Conservation (phyloP, 2,329 filamentous ascomycete species). For the Curvularia spicifera region DNA sequence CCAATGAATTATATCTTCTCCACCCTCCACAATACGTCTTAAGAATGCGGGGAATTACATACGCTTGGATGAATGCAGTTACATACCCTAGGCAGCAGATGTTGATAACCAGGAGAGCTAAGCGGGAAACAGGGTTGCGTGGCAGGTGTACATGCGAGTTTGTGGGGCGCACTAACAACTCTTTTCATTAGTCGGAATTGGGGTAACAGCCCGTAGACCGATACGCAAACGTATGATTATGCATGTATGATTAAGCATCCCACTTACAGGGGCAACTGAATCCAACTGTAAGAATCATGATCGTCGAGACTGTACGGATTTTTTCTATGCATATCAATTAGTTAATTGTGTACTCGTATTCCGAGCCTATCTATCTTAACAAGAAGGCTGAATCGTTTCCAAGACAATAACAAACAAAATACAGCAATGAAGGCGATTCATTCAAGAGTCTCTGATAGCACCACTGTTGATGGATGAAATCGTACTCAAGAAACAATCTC, state of each 20-base stretch:
- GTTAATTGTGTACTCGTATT: background rate
- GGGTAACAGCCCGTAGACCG: background rate
- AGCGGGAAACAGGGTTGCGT: background rate
- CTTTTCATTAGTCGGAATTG: background rate
- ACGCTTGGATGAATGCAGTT: too few relatives aligned
- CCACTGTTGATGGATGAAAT: conserved; percentile 1
- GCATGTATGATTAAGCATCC: background rate
- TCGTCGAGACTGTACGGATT: background rate
- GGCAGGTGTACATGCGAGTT: background rate
- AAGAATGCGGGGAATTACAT: background rate
- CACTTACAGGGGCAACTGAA: background rate
- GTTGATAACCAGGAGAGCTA: background rate
- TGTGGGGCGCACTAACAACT: conserved; percentile 9
- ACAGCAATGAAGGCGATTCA: background rate
- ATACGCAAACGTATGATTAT: background rate
- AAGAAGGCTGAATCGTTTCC: background rate
- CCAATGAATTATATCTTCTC: background rate
- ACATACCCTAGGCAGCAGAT: background rate
- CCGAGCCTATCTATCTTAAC: background rate
- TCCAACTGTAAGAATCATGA: background rate
- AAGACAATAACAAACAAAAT: background rate
- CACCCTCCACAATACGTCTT: background rate
- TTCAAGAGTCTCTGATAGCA: background rate
- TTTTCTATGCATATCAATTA: background rate
- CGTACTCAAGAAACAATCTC: background rate